Evolutionary conservation across 1,139 yeast genomes (phyloP).

Genomic region (Tardiomyces digboiensis): DNA sequence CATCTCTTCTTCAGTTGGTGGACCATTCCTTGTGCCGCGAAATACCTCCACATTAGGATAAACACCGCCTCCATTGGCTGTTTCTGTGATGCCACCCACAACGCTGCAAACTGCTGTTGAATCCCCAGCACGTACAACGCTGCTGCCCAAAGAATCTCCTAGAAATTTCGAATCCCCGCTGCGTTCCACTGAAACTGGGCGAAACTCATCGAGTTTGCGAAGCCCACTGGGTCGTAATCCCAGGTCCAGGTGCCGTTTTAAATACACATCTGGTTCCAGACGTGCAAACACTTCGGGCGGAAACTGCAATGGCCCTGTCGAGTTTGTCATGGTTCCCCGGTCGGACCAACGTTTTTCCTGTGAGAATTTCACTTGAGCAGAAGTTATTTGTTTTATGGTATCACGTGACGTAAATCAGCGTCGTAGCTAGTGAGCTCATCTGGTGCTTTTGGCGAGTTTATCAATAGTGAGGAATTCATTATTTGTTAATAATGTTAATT

Average conservation of each 20-base stretch:
- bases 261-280: slow-evolving; percentile 75
- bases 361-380: background rate
- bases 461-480: no score
- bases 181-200: slow-evolving; percentile 37
- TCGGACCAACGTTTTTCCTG: no score
- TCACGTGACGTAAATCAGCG: no score
- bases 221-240: slow-evolving; percentile 53
- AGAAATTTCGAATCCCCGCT: slow-evolving; percentile 9
- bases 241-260: slow-evolving; percentile 71
- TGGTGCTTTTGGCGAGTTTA: no score
- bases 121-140: slow-evolving; percentile 64
- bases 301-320: slow-evolving; percentile 37
- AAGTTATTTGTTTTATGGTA: no score
- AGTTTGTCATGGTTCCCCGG: background rate
- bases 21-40: slow-evolving; percentile 53
- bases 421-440: no score
- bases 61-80: slow-evolving; percentile 33
- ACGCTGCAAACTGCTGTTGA: slow-evolving; percentile 70
- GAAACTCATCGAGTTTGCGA: slow-evolving; percentile 64
- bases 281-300: slow-evolving; percentile 79
- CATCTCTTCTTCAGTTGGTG: slow-evolving; percentile 92
- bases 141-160: slow-evolving; percentile 45
- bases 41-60: slow-evolving; percentile 78
- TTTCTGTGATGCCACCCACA: slow-evolving; percentile 51
- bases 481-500: no score